phyloP scores from a whole-genome alignment of 2,329 filamentous ascomycete genomes.

The Aspergillus floridensis region DNA sequence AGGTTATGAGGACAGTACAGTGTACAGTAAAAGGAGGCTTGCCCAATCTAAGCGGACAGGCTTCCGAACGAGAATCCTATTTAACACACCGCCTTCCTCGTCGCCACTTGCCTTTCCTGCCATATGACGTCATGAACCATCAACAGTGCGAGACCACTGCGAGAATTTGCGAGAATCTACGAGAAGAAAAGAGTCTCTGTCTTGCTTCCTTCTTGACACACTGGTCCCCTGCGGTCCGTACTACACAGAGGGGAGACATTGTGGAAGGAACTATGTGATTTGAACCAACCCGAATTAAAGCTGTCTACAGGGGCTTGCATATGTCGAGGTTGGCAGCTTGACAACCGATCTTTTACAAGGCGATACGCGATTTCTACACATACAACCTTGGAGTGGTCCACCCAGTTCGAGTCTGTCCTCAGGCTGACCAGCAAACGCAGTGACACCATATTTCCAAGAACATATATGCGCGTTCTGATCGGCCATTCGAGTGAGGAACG shows the following conservation, averaged over 20 bases:
- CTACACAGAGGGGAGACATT: not conserved
- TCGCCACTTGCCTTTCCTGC: not conserved
- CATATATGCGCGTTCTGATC: no score
- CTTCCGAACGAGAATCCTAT: not conserved
- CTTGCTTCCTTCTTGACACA: no score
- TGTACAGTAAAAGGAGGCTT: no score
- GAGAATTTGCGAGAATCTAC: not conserved
- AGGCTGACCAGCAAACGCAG: not conserved
- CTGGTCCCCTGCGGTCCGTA: not conserved
- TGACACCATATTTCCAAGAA: no score
- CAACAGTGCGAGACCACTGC: not conserved
- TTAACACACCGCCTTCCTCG: not conserved
- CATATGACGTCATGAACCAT: not conserved
- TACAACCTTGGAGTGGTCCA: not conserved
- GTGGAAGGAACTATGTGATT: no score
- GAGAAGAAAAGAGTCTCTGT: not conserved
- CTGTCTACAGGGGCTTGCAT: not conserved
- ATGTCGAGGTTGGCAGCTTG: not conserved
- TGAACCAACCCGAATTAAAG: not conserved
- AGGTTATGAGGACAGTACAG: no score
- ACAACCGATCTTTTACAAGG: not conserved
- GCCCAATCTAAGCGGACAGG: no score
- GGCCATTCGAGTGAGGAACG: not conserved
- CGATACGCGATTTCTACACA: not conserved
- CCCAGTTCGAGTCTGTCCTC: not conserved